Conservation (phyloP, 345 rosid genomes). For the Sonneratia caseolaris region DNA sequence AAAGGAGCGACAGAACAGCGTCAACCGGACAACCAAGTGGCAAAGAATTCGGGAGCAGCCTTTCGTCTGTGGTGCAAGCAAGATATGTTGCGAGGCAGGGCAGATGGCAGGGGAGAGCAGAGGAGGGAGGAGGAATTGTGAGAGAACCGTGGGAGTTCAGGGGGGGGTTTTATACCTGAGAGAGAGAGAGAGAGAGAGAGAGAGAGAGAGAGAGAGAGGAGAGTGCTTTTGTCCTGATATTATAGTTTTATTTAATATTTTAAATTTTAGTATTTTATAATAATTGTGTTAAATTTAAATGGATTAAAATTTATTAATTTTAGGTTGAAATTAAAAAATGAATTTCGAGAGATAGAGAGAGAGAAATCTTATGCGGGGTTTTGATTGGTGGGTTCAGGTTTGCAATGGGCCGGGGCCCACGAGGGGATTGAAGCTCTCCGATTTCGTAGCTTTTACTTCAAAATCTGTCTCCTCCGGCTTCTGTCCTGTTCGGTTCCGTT, state of each 20-base stretch:
- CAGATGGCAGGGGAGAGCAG: neutral
- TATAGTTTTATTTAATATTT: no score
- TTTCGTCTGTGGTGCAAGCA: neutral
- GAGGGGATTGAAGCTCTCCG: conserved; percentile 15
- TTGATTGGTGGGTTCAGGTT: conserved; percentile 19
- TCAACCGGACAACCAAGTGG: conserved; percentile 27
- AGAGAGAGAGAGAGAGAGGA: no score
- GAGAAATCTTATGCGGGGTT: conserved; percentile 15
- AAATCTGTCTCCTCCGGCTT: neutral
- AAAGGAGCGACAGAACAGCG: neutral
- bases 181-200: no score
- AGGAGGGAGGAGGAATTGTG: neutral
- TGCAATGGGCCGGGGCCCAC: conserved; percentile 21
- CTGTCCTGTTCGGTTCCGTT: neutral
- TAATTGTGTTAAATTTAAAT: no score
- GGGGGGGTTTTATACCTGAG: conserved; percentile 20
- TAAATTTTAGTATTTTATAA: no score
- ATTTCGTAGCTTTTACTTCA: conserved; percentile 32
- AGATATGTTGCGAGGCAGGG: neutral
- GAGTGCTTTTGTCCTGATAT: no score
- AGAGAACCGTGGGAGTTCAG: neutral
- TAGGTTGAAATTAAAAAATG: no score
- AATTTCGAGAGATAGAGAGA: neutral
- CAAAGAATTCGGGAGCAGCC: neutral
- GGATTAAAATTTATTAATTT: no score